phyloP scores from a whole-genome alignment of 2,329 filamentous ascomycete species.

The Colletotrichum tabaci region DNA sequence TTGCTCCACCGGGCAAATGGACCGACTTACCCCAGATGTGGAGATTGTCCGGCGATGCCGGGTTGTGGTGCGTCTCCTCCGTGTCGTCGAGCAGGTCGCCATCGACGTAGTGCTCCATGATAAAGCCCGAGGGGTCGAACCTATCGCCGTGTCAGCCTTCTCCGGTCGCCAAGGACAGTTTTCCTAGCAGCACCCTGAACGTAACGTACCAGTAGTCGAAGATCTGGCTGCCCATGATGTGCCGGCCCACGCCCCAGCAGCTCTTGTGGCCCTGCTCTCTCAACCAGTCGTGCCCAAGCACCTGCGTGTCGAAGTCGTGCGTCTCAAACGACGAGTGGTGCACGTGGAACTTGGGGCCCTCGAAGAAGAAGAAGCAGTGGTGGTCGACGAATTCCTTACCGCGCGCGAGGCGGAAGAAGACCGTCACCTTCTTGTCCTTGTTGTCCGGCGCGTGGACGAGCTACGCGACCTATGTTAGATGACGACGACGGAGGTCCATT shows the following conservation, averaged over 20 bases:
- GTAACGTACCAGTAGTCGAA: constrained; percentile 60
- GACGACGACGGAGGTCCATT: no score
- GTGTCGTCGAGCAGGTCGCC: constrained; percentile 75
- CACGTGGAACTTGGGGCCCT: constrained; percentile 66
- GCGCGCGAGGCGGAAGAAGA: constrained; percentile 62
- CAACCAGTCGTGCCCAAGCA: constrained; percentile 79
- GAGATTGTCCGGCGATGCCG: constrained; percentile 58
- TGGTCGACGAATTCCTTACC: constrained; percentile 64
- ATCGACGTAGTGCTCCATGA: constrained; percentile 80
- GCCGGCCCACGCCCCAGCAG: constrained; percentile 80
- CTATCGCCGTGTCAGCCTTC: constrained; percentile 45
- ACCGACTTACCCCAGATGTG: constrained; percentile 61
- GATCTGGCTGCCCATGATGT: constrained; percentile 79
- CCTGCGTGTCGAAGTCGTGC: constrained; percentile 79
- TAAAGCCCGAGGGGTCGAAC: constrained; percentile 75
- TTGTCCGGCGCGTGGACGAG: constrained; percentile 42
- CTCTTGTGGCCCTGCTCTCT: constrained; percentile 72
- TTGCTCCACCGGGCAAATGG: neutral
- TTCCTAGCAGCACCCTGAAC: no score
- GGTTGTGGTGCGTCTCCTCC: constrained; percentile 60
- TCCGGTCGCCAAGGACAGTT: neutral
- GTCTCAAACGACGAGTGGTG: constrained; percentile 81
- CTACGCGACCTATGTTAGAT: constrained; percentile 18
- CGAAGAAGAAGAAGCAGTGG: constrained; percentile 66
- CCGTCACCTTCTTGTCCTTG: constrained; percentile 56